phyloP scores from a whole-genome alignment of 2,329 filamentous ascomycete species.

The Colletotrichum zoysiae region DNA sequence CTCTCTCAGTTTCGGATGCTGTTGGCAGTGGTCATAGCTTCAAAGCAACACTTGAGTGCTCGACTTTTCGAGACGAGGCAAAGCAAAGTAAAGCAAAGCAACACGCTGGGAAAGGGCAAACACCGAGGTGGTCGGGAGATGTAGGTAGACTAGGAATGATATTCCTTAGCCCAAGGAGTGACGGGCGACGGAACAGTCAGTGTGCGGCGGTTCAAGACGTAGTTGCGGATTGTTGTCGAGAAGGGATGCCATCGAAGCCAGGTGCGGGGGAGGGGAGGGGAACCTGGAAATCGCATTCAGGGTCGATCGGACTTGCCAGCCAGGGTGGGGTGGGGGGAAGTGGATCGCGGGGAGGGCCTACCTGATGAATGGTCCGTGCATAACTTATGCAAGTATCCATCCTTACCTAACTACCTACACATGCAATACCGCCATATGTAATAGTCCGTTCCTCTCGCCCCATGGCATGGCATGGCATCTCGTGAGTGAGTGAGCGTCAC shows the following conservation, averaged over 20 bases:
- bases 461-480: too few relatives aligned
- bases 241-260: background rate
- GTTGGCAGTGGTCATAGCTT: slow-evolving; percentile 14
- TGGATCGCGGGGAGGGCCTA: background rate
- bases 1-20: slow-evolving; percentile 1
- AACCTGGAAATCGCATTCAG: too few relatives aligned
- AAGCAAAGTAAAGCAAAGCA: background rate
- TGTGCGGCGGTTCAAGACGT: background rate
- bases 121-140: background rate
- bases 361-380: background rate
- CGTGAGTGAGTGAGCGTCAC: background rate
- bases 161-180: background rate
- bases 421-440: background rate
- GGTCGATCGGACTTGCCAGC: background rate
- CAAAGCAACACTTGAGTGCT: background rate
- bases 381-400: slow-evolving; percentile 4
- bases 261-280: background rate
- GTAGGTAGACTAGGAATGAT: background rate
- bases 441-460: background rate
- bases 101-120: background rate
- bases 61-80: background rate
- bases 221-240: background rate
- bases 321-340: too few relatives aligned
- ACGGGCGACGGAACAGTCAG: background rate
- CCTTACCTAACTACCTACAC: background rate